Percentiles rank a stretch among this genome's conserved stretches.
Evolutionary conservation across 371 early-diverging fungal genomes (phyloP).

Genomic region (Apophysomyces trapeziformis): DNA sequence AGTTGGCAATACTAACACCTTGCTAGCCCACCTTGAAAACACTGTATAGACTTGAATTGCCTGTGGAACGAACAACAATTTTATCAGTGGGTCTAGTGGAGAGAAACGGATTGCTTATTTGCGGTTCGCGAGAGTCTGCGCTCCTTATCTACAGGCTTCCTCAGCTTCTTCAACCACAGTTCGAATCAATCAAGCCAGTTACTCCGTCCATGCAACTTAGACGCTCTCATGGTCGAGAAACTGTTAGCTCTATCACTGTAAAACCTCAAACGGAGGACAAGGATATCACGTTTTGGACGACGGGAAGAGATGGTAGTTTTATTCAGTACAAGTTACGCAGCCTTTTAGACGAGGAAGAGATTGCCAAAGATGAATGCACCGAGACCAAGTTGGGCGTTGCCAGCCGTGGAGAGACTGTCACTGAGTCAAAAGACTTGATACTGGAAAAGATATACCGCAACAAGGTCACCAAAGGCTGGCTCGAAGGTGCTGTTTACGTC

Average conservation of each 20-base stretch:
- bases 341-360: slow-evolving; percentile 2
- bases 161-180: slow-evolving; percentile 1
- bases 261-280: slow-evolving; percentile 33
- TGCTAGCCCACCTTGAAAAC: slow-evolving; percentile 42
- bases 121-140: slow-evolving; percentile 67
- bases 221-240: slow-evolving; percentile 54
- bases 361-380: slow-evolving; percentile 10
- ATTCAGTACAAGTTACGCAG: slow-evolving; percentile 61
- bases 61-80: slow-evolving; percentile 52
- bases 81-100: slow-evolving; percentile 52
- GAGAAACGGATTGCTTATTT: slow-evolving; percentile 50
- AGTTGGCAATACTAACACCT: not conserved
- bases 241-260: slow-evolving; percentile 53
- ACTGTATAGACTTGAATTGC: slow-evolving; percentile 49
- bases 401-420: slow-evolving; percentile 37
- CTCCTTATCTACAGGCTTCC: slow-evolving; percentile 57
- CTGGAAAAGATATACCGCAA: slow-evolving; percentile 64
- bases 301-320: slow-evolving; percentile 75
- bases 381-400: slow-evolving; percentile 40
- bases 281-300: slow-evolving; percentile 59
- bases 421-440: slow-evolving; percentile 32
- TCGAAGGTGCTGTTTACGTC: slow-evolving; percentile 62
- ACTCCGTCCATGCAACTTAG: slow-evolving; percentile 41
- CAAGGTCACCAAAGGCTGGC: slow-evolving; percentile 75
- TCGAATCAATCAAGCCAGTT: slow-evolving; percentile 2